Evolutionary conservation across 2,329 filamentous ascomycete species (phyloP).

Genomic region (Clonostachys chloroleuca): DNA sequence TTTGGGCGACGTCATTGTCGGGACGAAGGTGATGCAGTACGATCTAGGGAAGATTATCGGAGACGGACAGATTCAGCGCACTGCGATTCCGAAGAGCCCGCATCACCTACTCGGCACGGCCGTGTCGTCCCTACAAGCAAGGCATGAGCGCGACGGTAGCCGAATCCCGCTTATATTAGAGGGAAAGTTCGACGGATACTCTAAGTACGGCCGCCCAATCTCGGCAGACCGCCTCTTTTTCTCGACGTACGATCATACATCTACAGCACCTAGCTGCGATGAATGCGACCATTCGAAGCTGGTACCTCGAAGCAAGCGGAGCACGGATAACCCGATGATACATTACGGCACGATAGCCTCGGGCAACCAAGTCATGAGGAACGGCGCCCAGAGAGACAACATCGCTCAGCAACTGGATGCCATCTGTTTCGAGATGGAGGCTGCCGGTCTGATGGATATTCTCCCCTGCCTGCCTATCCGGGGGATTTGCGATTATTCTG

Average conservation of each 20-base stretch:
- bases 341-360: constrained; percentile 16
- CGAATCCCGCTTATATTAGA: neutral
- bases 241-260: neutral
- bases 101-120: constrained; percentile 4
- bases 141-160: neutral
- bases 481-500: constrained; percentile 24
- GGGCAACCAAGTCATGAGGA: constrained; percentile 24
- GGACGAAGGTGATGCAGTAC: constrained; percentile 11
- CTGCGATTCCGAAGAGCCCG: neutral
- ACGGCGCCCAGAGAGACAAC: constrained; percentile 16
- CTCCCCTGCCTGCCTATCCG: constrained; percentile 24
- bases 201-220: constrained; percentile 8
- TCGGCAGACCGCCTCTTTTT: constrained; percentile 5
- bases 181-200: neutral
- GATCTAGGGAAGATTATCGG: constrained; percentile 10
- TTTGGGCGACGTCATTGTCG: constrained; percentile 13
- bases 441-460: constrained; percentile 5
- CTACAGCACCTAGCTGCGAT: neutral
- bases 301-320: neutral
- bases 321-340: constrained; percentile 1
- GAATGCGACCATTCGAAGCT: constrained; percentile 2
- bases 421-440: constrained; percentile 10
- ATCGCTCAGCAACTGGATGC: constrained; percentile 6
- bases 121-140: neutral
- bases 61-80: neutral